Evolutionary conservation across 2,329 filamentous ascomycete genomes (phyloP), one percentile per base, ranked within the genome.

Genomic region (Leptographium galeiforme): DNA sequence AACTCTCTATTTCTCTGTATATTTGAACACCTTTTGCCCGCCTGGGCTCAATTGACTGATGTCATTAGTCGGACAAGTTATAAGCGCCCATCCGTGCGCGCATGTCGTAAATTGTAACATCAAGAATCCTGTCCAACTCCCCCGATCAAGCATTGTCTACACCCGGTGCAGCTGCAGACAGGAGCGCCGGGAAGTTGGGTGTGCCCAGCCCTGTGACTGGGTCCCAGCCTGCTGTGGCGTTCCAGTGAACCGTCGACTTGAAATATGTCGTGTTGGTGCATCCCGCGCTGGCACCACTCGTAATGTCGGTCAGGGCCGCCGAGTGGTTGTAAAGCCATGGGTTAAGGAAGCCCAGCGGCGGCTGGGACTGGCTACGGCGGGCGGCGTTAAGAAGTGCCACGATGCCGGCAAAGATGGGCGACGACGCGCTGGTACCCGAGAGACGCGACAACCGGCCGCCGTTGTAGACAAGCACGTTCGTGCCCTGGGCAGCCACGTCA

Each of bases 401-500:
- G 13, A 74, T 64, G 2, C 67, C 64, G 0, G 71, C 70, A 39
- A 73, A 67, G 0, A 69, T 65, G 0, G 72, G 71, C 0, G 67
- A 60, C 1, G 68, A 67, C 0, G 71, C 72, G 18, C 64, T 68
- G 6, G 65, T 68, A 3, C 66, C 65, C 1, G 59, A 59, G 4
- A 66, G 34, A 2, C 41, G 40, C 2, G 18, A 18, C 1, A 58
- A 32, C 2, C 46, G 41, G 16, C 54, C 54, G 11, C 55, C 53
- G 56, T 65, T 61, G 48, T 58, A 59, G 2, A 65, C 61, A 3
- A 56, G 46, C 52, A 66, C 67, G 39, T 55, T 55, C 6, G 55
- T 48, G 16, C 77, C 78, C 63, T 84, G 79, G 8, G 77, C 76
- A 0, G 78, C 67, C 32, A 83, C 70, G 54, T 76, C 73, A 1